Conservation (phyloP, 768 basidiomycete species). For the Cubamyces lactineus region DNA sequence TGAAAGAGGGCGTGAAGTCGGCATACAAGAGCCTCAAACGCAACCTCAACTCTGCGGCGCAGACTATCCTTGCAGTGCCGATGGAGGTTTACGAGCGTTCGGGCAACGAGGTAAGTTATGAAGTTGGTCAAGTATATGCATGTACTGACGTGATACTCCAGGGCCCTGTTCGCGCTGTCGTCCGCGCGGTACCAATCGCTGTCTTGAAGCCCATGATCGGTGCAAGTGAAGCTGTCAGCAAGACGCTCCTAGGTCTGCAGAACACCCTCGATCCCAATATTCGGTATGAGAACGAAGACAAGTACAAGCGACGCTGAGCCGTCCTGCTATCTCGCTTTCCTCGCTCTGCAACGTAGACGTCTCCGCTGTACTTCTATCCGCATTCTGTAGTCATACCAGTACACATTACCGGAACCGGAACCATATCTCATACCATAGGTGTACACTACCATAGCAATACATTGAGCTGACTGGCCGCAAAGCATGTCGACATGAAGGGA, state of each 20-base stretch:
- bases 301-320: slow-evolving; percentile 82
- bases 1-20: slow-evolving; percentile 85
- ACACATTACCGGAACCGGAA: slow-evolving; percentile 15
- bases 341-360: slow-evolving; percentile 5
- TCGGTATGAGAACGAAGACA: slow-evolving; percentile 83
- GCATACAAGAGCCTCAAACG: slow-evolving; percentile 88
- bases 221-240: slow-evolving; percentile 94
- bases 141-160: slow-evolving; percentile 36
- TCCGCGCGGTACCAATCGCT: slow-evolving; percentile 96
- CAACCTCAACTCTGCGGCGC: slow-evolving; percentile 92
- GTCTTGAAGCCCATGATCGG: slow-evolving; percentile 99
- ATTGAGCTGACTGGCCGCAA: slow-evolving; percentile 19
- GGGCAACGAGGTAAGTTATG: slow-evolving; percentile 74
- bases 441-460: slow-evolving; percentile 28
- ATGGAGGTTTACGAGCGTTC: slow-evolving; percentile 99
- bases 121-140: not conserved
- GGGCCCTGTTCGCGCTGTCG: slow-evolving; percentile 93
- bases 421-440: slow-evolving; percentile 26
- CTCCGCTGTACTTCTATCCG: slow-evolving; percentile 19
- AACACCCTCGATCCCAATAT: slow-evolving; percentile 90
- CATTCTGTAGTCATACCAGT: slow-evolving; percentile 27
- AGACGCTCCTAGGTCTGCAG: slow-evolving; percentile 91
- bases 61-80: slow-evolving; percentile 97
- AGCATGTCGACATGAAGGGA: slow-evolving; percentile 19
- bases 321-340: not conserved